Evolutionary conservation across 345 rosid species (phyloP).

Genomic region (Euphorbia peplus): DNA sequence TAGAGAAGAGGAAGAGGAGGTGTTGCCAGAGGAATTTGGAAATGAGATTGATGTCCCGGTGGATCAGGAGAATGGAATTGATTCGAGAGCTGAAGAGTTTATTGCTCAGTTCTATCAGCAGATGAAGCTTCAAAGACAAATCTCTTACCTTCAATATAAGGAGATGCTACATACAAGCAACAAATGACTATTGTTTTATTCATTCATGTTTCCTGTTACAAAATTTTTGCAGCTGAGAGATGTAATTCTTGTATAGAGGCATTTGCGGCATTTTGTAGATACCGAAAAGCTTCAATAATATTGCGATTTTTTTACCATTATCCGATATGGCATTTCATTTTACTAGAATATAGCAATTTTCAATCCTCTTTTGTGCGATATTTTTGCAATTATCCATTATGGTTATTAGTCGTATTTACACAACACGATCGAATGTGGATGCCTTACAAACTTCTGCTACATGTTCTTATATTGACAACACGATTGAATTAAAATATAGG

Average conservation of each 20-base stretch:
- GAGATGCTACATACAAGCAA: constrained; percentile 25
- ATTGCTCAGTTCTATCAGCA: constrained; percentile 41
- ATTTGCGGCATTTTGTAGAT: constrained; percentile 20
- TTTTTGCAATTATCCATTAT: too few species aligned
- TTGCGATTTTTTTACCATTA: too few species aligned
- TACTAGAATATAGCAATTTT: too few species aligned
- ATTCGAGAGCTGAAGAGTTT: constrained; percentile 60
- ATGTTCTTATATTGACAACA: neutral
- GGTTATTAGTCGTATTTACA: neutral
- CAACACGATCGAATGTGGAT: neutral
- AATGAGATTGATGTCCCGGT: neutral
- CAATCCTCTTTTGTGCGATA: too few species aligned
- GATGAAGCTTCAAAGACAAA: constrained; percentile 79
- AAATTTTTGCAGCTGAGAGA: neutral
- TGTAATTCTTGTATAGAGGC: neutral
- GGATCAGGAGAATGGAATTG: constrained; percentile 63
- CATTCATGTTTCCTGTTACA: neutral
- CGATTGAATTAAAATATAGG: neutral
- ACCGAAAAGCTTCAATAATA: constrained; percentile 15
- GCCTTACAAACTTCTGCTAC: neutral
- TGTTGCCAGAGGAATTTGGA: constrained; percentile 12
- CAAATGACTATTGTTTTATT: neutral
- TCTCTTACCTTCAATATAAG: constrained; percentile 52
- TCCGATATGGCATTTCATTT: too few species aligned
- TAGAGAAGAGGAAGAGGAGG: constrained; percentile 5